Percentiles rank a stretch among this genome's conserved stretches.
These are phyloP conservation scores for Buxus sempervirens DNA, from an alignment of 164 flowering plant species.

Conservation along the genomic window DNA sequence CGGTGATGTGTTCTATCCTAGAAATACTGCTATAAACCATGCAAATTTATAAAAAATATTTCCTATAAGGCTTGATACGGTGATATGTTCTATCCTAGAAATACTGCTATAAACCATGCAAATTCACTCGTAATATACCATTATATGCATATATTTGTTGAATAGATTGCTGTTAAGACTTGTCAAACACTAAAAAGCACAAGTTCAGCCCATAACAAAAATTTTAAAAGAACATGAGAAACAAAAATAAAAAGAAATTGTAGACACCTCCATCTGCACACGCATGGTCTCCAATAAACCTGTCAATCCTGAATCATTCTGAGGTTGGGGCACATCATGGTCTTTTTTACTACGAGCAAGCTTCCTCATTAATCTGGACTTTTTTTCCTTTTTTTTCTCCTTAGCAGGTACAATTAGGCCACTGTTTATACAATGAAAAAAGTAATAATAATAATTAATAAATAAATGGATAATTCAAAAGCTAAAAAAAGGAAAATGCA, in stretches of 20 bases:
- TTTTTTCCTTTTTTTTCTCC: slow-evolving; percentile 89
- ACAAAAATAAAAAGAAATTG: background rate
- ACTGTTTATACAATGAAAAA: slow-evolving; percentile 30
- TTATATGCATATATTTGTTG: no score
- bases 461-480: slow-evolving; percentile 4
- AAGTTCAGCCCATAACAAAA: background rate
- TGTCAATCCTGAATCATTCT: slow-evolving; percentile 63
- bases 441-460: slow-evolving; percentile 1
- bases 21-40: no score
- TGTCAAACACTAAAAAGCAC: no score
- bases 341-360: slow-evolving; percentile 89
- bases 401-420: slow-evolving; percentile 88
- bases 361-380: slow-evolving; percentile 75
- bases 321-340: slow-evolving; percentile 40
- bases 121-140: no score
- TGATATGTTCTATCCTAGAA: no score
- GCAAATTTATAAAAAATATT: no score
- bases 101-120: no score
- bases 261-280: slow-evolving; percentile 84
- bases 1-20: no score
- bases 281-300: slow-evolving; percentile 93
- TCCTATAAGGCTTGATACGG: no score
- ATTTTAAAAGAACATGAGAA: background rate
- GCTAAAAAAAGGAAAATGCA: background rate
- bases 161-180: no score